Base-by-base conservation (phyloP, 2,329 filamentous ascomycete species). In the Fusarium armeniacum region DNA sequence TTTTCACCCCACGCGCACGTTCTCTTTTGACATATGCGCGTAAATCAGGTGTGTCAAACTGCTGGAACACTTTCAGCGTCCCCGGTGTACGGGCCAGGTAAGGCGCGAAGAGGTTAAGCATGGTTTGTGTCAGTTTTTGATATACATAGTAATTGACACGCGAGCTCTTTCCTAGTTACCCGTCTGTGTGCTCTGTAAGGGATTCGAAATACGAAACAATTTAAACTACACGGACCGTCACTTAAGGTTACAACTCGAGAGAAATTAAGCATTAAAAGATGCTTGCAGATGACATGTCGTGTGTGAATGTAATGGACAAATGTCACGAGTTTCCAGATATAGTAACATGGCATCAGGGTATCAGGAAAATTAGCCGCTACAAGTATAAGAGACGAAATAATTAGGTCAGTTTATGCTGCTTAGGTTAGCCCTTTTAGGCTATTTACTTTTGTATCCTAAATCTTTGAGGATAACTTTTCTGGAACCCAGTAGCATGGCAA, bases 151-250 rank as follows among this genome's bases (percentile, higher is more conserved):
- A 26, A 59, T 62, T 41, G 49, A 56, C 65, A 65, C 68, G 66
- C 70, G 62, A 71, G 65, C 62, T 61, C 57, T 58, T 71, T 71
- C 69, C 63, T 3, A 10, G 7, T 30, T 45, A 26, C 18, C 5
- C 44, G 5, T 62, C 30, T 50, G 36, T 55, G 40, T 7, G n/a
- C 30, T 50, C 41, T 55, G 40, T 6, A 22, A 8, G 32, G 46
- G 12, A 52, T 18, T 43, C n/a, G 32, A 58, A 40, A 70, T 58
- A 32, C 45, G 30, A 58, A 59, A 47, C 55, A 54, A 56, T 58
- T 64, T 33, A 69, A 47, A 32, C 40, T 40, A 24, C 67, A 70
- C 67, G 55, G 63, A 46, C 67, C 67, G 43, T 15, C 22, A 55
- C 49, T 58, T 41, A 36, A 67, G 41, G 38, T 65, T 61, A 49